Evolutionary conservation across 2,329 filamentous ascomycete genomes (phyloP).

Genomic region (Colletotrichum liriopes): DNA sequence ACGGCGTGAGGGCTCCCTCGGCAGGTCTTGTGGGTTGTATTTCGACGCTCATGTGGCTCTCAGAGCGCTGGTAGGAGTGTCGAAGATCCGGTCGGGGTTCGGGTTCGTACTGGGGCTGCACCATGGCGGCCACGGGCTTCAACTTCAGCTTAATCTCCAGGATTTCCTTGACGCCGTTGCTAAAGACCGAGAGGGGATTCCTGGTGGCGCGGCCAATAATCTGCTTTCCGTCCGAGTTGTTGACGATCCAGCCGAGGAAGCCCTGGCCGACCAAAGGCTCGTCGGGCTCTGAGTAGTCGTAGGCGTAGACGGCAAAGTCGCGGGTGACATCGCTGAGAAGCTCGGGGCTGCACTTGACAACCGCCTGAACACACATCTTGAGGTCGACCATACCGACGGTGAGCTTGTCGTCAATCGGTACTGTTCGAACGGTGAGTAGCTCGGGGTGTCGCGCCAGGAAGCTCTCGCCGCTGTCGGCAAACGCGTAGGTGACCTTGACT

Average conservation of each 20-base stretch:
- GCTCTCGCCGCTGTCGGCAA: conserved; percentile 89
- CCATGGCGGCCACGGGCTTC: conserved; percentile 78
- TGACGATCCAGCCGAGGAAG: conserved; percentile 88
- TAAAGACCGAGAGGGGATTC: conserved; percentile 88
- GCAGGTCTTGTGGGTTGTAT: conserved; percentile 46
- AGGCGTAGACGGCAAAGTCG: conserved; percentile 97
- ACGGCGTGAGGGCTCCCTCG: conserved; percentile 61
- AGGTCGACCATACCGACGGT: conserved; percentile 92
- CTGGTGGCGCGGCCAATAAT: conserved; percentile 93
- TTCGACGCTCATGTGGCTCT: conserved; percentile 40
- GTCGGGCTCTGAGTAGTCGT: conserved; percentile 96
- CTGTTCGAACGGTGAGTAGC: conserved; percentile 83
- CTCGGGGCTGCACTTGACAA: conserved; percentile 86
- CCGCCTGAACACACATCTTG: conserved; percentile 87
- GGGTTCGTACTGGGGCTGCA: conserved; percentile 50
- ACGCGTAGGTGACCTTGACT: conserved; percentile 98
- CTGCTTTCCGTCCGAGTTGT: conserved; percentile 62
- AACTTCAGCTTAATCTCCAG: conserved; percentile 94
- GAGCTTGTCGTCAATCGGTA: conserved; percentile 83
- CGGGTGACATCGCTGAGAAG: conserved; percentile 78
- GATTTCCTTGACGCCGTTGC: conserved; percentile 86
- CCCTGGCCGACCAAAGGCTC: conserved; percentile 95
- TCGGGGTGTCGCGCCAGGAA: conserved; percentile 91
- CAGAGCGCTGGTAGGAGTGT: conserved; percentile 38
- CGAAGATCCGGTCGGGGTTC: conserved; percentile 31